Base-by-base conservation (phyloP, 352 stramenopile genomes). In the Globisporangium takayamanum region DNA sequence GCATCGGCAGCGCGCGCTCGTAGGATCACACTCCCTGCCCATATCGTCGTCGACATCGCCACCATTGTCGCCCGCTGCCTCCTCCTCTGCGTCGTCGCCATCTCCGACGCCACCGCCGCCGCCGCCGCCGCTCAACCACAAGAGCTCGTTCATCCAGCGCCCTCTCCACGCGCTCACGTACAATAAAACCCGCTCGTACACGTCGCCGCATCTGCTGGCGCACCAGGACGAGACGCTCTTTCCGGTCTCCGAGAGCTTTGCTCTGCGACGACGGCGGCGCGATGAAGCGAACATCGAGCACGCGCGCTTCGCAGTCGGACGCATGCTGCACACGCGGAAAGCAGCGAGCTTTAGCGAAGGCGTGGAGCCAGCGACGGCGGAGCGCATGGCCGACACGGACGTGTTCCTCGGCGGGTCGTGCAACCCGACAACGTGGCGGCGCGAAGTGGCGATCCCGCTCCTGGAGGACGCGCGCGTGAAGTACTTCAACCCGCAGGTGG, bases 401-500 rank as follows among this genome's bases (percentile, higher is more conserved):
- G 70, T 95, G 7, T 94, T 96, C 63, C 76, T 94, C 10, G 87
- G 76, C 6, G 88, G 88, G 1, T 93, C 84, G 8, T 97, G 88
- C 64, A 95, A 95, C 66, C 87, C 88, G 36, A 96, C 88, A 57
- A 95, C 80, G 4, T 97, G 88, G 88, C 72, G 88, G 18, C 68
- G 66, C 15, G 87, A 96, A 45, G 64, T 83, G 3, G 84, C 87
- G 15, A 80, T 96, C 15, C 88, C 88, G 15, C 53, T 89, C 44
- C 76, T 97, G 11, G 73, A 89, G 12, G 70, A 63, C 0, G 79
- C 79, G 4, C 59, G 67, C 22, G 78, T 97, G 46, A 73, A 68
- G 18, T 97, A 88, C 66, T 97, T 82, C 63, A 95, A 96, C 57
- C 88, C 88, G 15, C 88, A 96, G 59, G 87, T 96, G 36, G 87